Percentiles rank a stretch among this genome's conserved stretches.
Conservation (phyloP, 2,329 filamentous ascomycete species). For the Beauveria rudraprayagi region DNA sequence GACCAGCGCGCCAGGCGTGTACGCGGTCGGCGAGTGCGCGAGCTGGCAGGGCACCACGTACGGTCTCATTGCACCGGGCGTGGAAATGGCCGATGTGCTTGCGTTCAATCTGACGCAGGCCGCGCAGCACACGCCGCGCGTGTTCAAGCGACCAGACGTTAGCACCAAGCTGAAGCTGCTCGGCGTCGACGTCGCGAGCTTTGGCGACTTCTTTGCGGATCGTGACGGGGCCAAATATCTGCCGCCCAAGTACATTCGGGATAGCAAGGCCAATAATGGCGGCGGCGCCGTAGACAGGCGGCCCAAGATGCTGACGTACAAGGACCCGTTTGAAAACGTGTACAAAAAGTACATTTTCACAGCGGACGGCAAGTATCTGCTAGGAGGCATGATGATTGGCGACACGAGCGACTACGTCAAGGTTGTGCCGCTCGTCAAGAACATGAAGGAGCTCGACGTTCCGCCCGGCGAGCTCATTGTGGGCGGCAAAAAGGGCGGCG, state of each 20-base stretch:
- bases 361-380: slow-evolving; percentile 76
- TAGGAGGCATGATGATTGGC: slow-evolving; percentile 97
- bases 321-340: slow-evolving; percentile 77
- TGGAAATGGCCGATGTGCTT: slow-evolving; percentile 89
- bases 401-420: slow-evolving; percentile 88
- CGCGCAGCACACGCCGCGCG: slow-evolving; percentile 57
- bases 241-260: slow-evolving; percentile 43
- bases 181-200: slow-evolving; percentile 85
- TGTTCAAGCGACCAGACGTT: slow-evolving; percentile 74
- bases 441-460: slow-evolving; percentile 68
- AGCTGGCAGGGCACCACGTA: slow-evolving; percentile 84
- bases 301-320: slow-evolving; percentile 81
- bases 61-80: slow-evolving; percentile 78
- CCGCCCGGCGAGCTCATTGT: slow-evolving; percentile 78
- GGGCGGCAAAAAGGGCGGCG: slow-evolving; percentile 59
- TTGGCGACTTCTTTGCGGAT: slow-evolving; percentile 90
- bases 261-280: slow-evolving; percentile 19
- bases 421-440: slow-evolving; percentile 78
- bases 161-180: slow-evolving; percentile 89
- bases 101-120: slow-evolving; percentile 87
- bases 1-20: slow-evolving; percentile 66
- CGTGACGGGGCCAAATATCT: slow-evolving; percentile 70
- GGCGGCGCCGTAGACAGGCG: slow-evolving; percentile 20
- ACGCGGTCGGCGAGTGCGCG: slow-evolving; percentile 85
- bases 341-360: slow-evolving; percentile 96